Percentiles rank a stretch among this genome's conserved stretches.
phyloP scores from a whole-genome alignment of 192 early-diverging fungal species.

The Coemansia sp. region DNA sequence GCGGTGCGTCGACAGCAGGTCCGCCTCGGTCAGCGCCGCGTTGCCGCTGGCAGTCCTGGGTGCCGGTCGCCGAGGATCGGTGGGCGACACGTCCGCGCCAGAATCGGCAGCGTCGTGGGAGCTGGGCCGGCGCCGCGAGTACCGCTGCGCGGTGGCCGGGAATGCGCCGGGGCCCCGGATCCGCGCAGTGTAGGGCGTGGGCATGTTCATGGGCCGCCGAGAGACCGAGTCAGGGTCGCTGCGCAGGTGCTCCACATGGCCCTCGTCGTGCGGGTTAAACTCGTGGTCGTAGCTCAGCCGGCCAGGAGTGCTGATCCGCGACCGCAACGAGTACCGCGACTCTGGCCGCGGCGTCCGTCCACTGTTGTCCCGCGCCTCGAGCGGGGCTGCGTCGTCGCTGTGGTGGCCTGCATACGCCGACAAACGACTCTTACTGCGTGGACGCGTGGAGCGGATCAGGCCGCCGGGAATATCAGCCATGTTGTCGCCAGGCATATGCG shows the following conservation, averaged over 20 bases:
- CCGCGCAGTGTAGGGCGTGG: conserved; percentile 40
- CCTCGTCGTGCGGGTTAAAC: conserved; percentile 19
- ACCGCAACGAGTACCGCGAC: conserved; percentile 28
- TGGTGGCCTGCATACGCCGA: not conserved
- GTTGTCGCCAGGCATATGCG: not conserved
- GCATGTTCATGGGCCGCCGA: conserved; percentile 1
- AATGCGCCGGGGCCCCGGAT: conserved; percentile 47
- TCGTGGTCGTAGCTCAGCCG: conserved; percentile 25
- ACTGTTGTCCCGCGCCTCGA: not conserved
- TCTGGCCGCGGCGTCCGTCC: conserved; percentile 6
- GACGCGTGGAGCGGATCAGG: conserved; percentile 3
- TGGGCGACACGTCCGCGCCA: conserved; percentile 23
- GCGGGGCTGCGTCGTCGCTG: no score
- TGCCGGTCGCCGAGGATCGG: conserved; percentile 5
- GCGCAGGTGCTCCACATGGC: conserved; percentile 9
- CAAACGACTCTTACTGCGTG: not conserved
- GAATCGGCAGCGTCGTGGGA: conserved; percentile 2
- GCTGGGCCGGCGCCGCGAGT: conserved; percentile 32
- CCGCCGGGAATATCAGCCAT: not conserved
- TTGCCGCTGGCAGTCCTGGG: conserved; percentile 11
- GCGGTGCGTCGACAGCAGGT: conserved; percentile 26
- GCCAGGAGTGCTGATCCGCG: conserved; percentile 20
- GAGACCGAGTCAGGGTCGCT: conserved; percentile 5
- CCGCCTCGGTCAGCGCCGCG: conserved; percentile 11
- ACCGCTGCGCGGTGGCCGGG: conserved; percentile 42